Conservation (phyloP, 352 stramenopile genomes). For the Pythium biforme region DNA sequence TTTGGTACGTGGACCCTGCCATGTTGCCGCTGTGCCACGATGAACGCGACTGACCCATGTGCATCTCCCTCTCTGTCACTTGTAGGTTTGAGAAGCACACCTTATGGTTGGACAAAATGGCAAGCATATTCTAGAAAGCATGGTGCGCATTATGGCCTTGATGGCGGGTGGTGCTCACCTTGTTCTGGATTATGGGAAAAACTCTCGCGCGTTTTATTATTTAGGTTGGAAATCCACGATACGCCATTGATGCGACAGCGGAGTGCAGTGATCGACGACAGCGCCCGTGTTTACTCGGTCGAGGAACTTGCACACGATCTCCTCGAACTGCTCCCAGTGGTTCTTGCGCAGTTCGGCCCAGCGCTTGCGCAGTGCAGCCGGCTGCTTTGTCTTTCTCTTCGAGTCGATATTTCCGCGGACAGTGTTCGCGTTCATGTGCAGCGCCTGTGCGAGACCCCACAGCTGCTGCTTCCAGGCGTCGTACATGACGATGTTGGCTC, state of each 20-base stretch:
- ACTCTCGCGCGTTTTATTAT: background rate
- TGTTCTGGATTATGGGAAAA: background rate
- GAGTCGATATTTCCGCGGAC: background rate
- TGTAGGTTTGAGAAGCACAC: background rate
- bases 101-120: background rate
- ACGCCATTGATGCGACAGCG: background rate
- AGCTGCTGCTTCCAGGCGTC: conserved; percentile 2
- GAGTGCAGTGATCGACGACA: background rate
- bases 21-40: no score
- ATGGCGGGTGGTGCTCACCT: background rate
- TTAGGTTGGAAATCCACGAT: background rate
- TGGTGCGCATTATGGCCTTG: background rate
- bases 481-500: background rate
- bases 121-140: no score
- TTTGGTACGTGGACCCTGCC: no score
- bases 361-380: background rate
- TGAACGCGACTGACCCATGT: no score
- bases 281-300: background rate
- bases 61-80: no score
- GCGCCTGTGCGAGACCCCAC: background rate
- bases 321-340: background rate
- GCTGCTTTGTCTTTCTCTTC: background rate
- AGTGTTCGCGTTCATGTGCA: background rate
- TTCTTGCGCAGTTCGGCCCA: background rate
- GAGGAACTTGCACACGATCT: background rate